Percentiles rank a stretch among this genome's conserved stretches.
phyloP scores from a whole-genome alignment of 768 basidiomycete species.

The Amyloporia xantha region DNA sequence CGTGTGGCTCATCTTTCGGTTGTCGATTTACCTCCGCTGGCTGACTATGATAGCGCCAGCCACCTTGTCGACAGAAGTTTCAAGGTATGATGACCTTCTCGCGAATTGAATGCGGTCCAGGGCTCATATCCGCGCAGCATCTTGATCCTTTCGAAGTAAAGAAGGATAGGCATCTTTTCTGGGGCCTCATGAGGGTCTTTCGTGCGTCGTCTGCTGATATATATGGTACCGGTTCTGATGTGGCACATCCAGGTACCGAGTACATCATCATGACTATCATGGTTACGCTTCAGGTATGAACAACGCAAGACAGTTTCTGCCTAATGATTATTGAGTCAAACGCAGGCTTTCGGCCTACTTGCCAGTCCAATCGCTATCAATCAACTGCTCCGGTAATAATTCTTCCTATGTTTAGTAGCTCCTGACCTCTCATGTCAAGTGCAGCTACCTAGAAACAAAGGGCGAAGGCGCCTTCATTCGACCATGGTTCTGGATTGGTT shows the following conservation, averaged over 20 bases:
- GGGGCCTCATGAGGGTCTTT: slow-evolving; percentile 20
- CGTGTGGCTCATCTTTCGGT: slow-evolving; percentile 36
- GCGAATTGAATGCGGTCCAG: neutral
- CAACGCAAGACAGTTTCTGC: neutral
- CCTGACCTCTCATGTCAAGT: neutral
- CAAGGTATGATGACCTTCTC: slow-evolving; percentile 16
- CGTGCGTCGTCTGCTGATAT: slow-evolving; percentile 3
- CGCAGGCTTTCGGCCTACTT: slow-evolving; percentile 20
- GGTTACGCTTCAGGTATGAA: neutral
- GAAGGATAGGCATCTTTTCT: slow-evolving; percentile 25
- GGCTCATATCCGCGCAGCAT: slow-evolving; percentile 14
- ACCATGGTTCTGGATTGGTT: slow-evolving; percentile 67
- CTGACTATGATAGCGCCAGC: slow-evolving; percentile 37
- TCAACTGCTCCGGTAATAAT: neutral
- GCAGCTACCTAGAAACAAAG: slow-evolving; percentile 28
- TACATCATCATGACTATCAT: neutral
- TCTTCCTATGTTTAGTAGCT: no score
- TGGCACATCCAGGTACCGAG: neutral
- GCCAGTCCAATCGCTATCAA: slow-evolving; percentile 6
- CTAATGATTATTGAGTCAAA: neutral
- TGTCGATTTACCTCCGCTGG: slow-evolving; percentile 38
- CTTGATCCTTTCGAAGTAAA: slow-evolving; percentile 29
- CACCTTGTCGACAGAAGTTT: slow-evolving; percentile 28
- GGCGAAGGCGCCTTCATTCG: slow-evolving; percentile 43
- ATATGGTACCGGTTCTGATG: no score